Percentiles rank a stretch among this genome's conserved stretches.
Conservation (phyloP, 768 basidiomycete species). For the Pulveroboletus sp. region DNA sequence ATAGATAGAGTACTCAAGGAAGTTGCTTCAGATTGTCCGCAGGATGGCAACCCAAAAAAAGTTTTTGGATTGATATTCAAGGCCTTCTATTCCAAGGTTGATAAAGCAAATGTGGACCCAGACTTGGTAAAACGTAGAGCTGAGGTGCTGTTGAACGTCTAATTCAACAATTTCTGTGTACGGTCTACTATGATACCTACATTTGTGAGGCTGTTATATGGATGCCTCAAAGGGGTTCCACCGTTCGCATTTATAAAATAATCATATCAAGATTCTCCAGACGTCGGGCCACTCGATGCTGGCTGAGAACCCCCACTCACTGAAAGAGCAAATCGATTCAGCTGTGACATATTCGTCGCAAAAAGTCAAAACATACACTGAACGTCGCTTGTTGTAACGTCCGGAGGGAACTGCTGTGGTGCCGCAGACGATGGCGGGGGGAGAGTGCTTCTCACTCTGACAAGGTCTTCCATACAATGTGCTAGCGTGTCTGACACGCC, state of each 20-base stretch:
- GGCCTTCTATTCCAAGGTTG: conserved; percentile 58
- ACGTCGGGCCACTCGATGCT: neutral
- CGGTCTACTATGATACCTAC: neutral
- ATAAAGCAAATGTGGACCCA: conserved; percentile 57
- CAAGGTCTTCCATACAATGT: conserved; percentile 75
- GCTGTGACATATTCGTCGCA: neutral
- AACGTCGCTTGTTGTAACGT: conserved; percentile 7
- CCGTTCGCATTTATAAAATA: neutral
- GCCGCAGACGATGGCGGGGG: conserved; percentile 36
- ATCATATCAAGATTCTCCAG: conserved; percentile 3
- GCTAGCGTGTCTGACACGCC: conserved; percentile 73
- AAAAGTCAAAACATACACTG: conserved; percentile 13
- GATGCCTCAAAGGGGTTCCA: neutral
- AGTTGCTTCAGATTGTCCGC: conserved; percentile 32
- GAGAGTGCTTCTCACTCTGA: conserved; percentile 69
- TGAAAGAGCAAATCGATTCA: neutral
- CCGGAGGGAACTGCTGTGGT: conserved; percentile 6
- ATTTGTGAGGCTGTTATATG: neutral
- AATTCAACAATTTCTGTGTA: neutral
- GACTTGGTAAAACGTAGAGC: conserved; percentile 54
- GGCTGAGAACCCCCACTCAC: neutral
- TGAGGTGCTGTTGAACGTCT: conserved; percentile 34
- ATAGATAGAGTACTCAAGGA: conserved; percentile 51
- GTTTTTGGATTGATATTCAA: conserved; percentile 54
- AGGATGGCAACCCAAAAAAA: conserved; percentile 19